Conservation (phyloP, 2,329 filamentous ascomycete species). For the Tetracladium maxilliforme region DNA sequence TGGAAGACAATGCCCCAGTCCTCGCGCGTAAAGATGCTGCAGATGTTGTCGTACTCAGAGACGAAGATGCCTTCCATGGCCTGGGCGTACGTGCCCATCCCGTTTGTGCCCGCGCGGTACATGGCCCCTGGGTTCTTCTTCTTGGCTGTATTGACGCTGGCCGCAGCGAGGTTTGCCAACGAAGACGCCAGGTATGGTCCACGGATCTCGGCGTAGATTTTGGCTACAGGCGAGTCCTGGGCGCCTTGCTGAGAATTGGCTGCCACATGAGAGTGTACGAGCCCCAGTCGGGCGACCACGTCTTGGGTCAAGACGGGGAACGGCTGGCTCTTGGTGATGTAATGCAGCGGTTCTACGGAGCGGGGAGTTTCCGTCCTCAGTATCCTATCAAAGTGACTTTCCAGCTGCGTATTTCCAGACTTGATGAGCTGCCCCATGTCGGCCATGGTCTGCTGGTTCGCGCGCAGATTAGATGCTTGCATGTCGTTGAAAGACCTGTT, state of each 20-base stretch:
- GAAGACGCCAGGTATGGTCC: slow-evolving; percentile 75
- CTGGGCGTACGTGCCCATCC: slow-evolving; percentile 77
- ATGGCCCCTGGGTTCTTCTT: slow-evolving; percentile 70
- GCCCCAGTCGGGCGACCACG: slow-evolving; percentile 56
- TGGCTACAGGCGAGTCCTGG: slow-evolving; percentile 58
- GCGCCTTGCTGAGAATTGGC: slow-evolving; percentile 37
- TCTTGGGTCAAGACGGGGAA: slow-evolving; percentile 74
- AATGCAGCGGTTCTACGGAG: slow-evolving; percentile 79
- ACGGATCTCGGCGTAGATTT: slow-evolving; percentile 73
- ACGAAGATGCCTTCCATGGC: slow-evolving; percentile 78
- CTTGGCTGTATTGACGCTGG: slow-evolving; percentile 70
- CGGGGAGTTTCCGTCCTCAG: slow-evolving; percentile 66
- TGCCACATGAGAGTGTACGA: slow-evolving; percentile 67
- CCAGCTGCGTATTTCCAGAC: slow-evolving; percentile 67
- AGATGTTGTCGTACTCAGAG: slow-evolving; percentile 84
- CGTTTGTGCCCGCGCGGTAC: slow-evolving; percentile 80
- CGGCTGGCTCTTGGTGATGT: slow-evolving; percentile 73
- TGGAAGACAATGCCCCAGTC: slow-evolving; percentile 73
- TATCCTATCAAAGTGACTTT: slow-evolving; percentile 68
- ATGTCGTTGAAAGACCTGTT: slow-evolving; percentile 75
- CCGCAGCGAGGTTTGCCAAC: slow-evolving; percentile 73
- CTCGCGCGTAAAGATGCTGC: slow-evolving; percentile 69
- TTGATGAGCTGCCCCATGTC: slow-evolving; percentile 68
- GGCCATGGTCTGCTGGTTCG: slow-evolving; percentile 77
- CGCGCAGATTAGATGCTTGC: slow-evolving; percentile 76